Conservation (phyloP, 257 asterid genomes). For the Scutellaria minor region DNA sequence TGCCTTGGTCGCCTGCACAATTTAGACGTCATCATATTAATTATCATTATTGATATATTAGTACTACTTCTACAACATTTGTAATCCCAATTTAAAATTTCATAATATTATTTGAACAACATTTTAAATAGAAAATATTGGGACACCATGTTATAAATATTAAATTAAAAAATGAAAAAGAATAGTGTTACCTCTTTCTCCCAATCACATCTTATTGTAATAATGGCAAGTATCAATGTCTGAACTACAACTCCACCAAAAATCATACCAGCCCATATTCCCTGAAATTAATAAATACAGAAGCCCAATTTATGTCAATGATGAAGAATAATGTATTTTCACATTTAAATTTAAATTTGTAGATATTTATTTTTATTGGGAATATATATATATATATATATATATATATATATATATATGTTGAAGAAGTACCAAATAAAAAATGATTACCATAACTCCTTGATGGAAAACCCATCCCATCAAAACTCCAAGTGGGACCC, state of each 20-base stretch:
- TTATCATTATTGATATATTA: too few relatives aligned
- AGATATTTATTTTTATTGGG: too few relatives aligned
- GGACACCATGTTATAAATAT: too few relatives aligned
- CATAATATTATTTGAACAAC: not conserved
- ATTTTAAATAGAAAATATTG: too few relatives aligned
- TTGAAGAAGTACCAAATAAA: too few relatives aligned
- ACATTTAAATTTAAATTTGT: too few relatives aligned
- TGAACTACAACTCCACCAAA: slow-evolving; percentile 77
- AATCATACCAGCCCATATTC: slow-evolving; percentile 82
- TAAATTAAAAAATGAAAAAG: too few relatives aligned
- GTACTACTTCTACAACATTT: too few relatives aligned
- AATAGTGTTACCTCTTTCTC: slow-evolving; percentile 58
- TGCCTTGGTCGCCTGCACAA: slow-evolving; percentile 73
- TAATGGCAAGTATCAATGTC: slow-evolving; percentile 53
- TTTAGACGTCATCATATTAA: not conserved
- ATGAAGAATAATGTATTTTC: too few relatives aligned
- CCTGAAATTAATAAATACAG: slow-evolving; percentile 39
- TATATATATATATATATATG: too few relatives aligned
- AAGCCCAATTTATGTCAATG: too few relatives aligned
- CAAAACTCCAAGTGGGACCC: slow-evolving; percentile 64
- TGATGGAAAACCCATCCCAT: slow-evolving; percentile 72
- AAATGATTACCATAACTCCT: slow-evolving; percentile 60
- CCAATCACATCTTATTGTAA: slow-evolving; percentile 66
- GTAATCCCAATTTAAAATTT: not conserved
- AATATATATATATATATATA: too few relatives aligned